Percentiles rank a stretch among this genome's conserved stretches.
phyloP scores from a whole-genome alignment of 2,329 filamentous ascomycete genomes.

The Pseudogymnoascus sp. region DNA sequence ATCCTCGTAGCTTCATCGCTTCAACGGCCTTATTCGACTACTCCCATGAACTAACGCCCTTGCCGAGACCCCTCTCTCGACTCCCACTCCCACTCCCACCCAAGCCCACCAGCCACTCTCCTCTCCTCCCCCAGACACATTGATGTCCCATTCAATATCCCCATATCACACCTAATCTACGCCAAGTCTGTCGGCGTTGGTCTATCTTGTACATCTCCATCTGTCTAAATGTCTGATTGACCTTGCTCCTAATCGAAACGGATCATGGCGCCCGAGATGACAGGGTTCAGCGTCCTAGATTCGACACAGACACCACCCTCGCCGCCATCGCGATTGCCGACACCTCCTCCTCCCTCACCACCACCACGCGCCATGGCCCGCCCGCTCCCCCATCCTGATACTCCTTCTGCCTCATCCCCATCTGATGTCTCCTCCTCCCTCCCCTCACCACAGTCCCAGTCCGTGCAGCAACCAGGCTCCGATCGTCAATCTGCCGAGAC shows the following conservation, averaged over 20 bases:
- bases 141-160: neutral
- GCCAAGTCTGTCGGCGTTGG: constrained; percentile 1
- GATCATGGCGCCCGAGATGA: constrained; percentile 7
- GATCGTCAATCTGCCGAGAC: neutral
- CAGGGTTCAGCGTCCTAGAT: constrained; percentile 5
- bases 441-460: constrained; percentile 13
- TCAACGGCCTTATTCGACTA: neutral
- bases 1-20: constrained; percentile 3
- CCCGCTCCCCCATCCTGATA: constrained; percentile 24
- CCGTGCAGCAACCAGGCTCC: constrained; percentile 12
- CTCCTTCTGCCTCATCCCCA: constrained; percentile 27
- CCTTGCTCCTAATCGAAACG: neutral
- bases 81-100: neutral
- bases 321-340: constrained; percentile 6
- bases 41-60: neutral
- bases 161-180: neutral
- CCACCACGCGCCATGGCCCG: constrained; percentile 1
- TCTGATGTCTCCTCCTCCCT: constrained; percentile 22
- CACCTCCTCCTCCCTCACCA: neutral
- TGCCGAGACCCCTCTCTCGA: neutral
- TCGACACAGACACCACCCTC: neutral
- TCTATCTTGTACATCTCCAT: neutral
- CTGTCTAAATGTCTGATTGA: constrained; percentile 6
- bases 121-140: neutral
- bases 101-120: neutral